These are phyloP conservation scores for Chlamydomonas sphaeroides DNA, from an alignment of 139 green algal species.

Conservation along the genomic window DNA sequence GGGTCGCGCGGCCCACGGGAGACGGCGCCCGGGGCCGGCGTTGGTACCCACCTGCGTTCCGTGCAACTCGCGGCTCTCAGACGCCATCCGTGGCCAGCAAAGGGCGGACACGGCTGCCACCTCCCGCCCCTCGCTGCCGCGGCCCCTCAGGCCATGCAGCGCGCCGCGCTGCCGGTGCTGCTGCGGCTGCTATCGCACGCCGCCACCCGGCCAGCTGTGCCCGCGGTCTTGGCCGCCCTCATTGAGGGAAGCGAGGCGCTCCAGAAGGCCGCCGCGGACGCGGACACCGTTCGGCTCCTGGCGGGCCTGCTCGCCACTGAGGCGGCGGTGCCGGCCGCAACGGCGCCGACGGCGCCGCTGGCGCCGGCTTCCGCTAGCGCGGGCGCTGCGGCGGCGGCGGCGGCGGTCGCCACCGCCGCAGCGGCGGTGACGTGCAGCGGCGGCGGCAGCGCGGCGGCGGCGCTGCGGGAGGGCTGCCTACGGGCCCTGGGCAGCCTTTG, in stretches of 20 bases:
- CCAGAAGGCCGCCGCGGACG: constrained; percentile 67
- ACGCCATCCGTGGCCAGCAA: too few species aligned
- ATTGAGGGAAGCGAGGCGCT: constrained; percentile 61
- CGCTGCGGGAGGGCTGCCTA: constrained; percentile 63
- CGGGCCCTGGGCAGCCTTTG: constrained; percentile 75
- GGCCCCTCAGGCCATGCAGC: constrained; percentile 13
- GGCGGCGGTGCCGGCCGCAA: not conserved
- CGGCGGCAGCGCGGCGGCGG: not conserved
- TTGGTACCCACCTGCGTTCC: too few species aligned
- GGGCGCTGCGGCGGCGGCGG: not conserved
- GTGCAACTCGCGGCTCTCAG: too few species aligned
- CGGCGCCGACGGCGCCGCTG: not conserved
- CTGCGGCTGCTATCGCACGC: constrained; percentile 22
- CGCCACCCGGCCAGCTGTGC: constrained; percentile 8
- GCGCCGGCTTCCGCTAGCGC: not conserved
- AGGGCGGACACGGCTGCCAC: not conserved
- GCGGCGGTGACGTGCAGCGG: not conserved
- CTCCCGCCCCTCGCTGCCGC: not conserved
- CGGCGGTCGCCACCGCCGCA: not conserved
- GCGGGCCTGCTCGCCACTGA: constrained; percentile 55
- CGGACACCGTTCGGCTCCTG: constrained; percentile 66
- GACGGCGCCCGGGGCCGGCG: too few species aligned
- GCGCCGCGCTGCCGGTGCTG: constrained; percentile 41
- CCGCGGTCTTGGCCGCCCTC: constrained; percentile 22
- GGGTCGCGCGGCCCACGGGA: too few species aligned